Conservation (phyloP, 2,329 filamentous ascomycete genomes). For the Monosporascus sp. region DNA sequence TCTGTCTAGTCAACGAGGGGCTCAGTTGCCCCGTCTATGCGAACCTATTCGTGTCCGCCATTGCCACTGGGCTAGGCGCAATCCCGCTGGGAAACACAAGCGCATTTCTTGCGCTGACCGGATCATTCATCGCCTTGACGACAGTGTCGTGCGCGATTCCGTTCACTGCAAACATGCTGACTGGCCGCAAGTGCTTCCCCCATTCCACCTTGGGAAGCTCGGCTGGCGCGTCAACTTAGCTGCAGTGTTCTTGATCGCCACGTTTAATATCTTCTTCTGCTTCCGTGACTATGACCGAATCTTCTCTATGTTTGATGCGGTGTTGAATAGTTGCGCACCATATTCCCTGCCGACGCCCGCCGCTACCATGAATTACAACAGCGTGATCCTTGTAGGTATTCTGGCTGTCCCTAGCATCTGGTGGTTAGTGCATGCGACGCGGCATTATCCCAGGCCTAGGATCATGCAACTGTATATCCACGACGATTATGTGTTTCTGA, state of each 20-base stretch:
- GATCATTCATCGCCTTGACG: constrained; percentile 53
- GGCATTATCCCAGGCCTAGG: constrained; percentile 46
- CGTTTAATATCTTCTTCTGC: constrained; percentile 56
- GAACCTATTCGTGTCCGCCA: constrained; percentile 46
- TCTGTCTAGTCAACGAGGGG: constrained; percentile 46
- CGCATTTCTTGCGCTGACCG: constrained; percentile 52
- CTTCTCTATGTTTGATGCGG: background rate
- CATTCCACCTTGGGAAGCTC: constrained; percentile 48
- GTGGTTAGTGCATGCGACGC: constrained; percentile 44
- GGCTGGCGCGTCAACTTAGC: constrained; percentile 45
- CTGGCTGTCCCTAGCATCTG: constrained; percentile 41
- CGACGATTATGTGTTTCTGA: constrained; percentile 14
- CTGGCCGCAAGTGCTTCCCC: constrained; percentile 44
- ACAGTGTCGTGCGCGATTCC: constrained; percentile 48
- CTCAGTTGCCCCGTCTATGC: constrained; percentile 56
- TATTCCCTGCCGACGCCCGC: constrained; percentile 35
- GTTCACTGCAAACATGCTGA: constrained; percentile 46
- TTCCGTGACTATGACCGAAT: constrained; percentile 40
- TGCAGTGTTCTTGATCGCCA: constrained; percentile 46
- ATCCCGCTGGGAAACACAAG: constrained; percentile 50
- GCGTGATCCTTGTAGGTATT: constrained; percentile 46
- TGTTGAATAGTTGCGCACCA: constrained; percentile 21
- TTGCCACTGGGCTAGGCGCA: constrained; percentile 49
- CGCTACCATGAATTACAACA: constrained; percentile 48
- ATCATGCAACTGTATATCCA: constrained; percentile 40